Evolutionary conservation across 2,329 filamentous ascomycete species (phyloP), one percentile per base, ranked within the genome.

Genomic region (Rasamsonia emersonii): DNA sequence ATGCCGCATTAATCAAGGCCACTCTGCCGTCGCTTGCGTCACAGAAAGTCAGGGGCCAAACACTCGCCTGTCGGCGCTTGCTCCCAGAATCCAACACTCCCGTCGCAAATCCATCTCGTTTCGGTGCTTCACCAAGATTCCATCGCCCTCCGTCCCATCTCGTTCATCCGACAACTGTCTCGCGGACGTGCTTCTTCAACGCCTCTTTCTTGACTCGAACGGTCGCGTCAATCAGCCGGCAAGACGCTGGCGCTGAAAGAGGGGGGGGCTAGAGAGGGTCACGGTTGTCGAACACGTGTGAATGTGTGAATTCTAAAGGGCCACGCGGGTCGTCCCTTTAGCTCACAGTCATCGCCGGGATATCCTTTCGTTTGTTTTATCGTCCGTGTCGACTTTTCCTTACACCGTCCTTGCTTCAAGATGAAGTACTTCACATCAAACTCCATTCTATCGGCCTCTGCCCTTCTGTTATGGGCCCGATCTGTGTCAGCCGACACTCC

Each of bases 241-340:
- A 38, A 17, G 15, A 39, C 27, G 26, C 32, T 18, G 16, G 24
- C 15, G 26, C 24, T 39, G 19, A 24, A 10, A 11, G 13, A 18
- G 9, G 11, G 4, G 17, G 17, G 18, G 9, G 11, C 16, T 24
- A 11, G 27, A 28, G 18, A 31, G 17, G 13, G 19, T 15, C 5
- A 23, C n/a, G 14, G 5, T 13, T 15, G 8, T 16, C 5, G 14
- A 27, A 23, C 7, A 28, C 15, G 33, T 15, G 29, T 24, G 38
- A 45, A 43, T 17, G 19, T 15, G 13, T 3, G 14, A 33, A 38
- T 36, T 42, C 29, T 28, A 28, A 38, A 58, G 54, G 56, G 53
- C 49, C 49, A 56, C 56, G 56, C 56, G 25, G 56, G 56, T 46
- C 56, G 56, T 60, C 46, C 54, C 54, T 50, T 40, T 32, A 45